phyloP scores from a whole-genome alignment of 768 basidiomycete genomes.

The Russula dissimulans region DNA sequence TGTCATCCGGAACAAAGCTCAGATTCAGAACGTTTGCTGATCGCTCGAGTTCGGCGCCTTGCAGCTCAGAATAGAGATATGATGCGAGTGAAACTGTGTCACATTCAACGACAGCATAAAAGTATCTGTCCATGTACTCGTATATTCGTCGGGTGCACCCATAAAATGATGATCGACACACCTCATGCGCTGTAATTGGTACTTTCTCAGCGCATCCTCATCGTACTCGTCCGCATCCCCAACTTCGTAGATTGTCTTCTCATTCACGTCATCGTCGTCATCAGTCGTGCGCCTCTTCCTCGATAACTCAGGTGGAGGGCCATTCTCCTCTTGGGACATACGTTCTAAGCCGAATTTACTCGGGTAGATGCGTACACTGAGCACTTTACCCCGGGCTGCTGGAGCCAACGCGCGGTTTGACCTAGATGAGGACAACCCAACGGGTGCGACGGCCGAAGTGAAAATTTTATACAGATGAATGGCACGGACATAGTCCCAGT shows the following conservation, averaged over 20 bases:
- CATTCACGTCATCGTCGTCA: slow-evolving; percentile 51
- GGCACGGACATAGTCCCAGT: slow-evolving; percentile 95
- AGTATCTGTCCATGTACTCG: slow-evolving; percentile 51
- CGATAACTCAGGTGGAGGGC: slow-evolving; percentile 83
- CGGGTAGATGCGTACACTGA: slow-evolving; percentile 81
- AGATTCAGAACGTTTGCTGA: slow-evolving; percentile 95
- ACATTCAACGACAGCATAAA: slow-evolving; percentile 90
- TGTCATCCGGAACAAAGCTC: slow-evolving; percentile 85
- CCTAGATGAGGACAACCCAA: slow-evolving; percentile 33
- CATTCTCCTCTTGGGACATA: slow-evolving; percentile 78
- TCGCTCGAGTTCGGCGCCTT: slow-evolving; percentile 92
- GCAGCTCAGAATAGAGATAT: slow-evolving; percentile 76
- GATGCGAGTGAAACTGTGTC: slow-evolving; percentile 67
- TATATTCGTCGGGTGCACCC: not conserved
- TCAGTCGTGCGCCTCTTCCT: slow-evolving; percentile 33
- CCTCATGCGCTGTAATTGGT: slow-evolving; percentile 90
- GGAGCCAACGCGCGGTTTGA: slow-evolving; percentile 20
- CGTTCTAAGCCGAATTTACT: slow-evolving; percentile 87
- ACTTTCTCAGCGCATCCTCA: slow-evolving; percentile 77
- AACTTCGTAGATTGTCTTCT: slow-evolving; percentile 53
- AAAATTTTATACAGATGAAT: slow-evolving; percentile 87
- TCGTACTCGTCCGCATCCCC: slow-evolving; percentile 74
- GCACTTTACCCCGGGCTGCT: slow-evolving; percentile 54
- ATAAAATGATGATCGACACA: slow-evolving; percentile 30
- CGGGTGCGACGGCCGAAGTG: slow-evolving; percentile 69